These are phyloP conservation scores for Populus hybrid DNA, from an alignment of 441 rosid genomes.

Conservation along the genomic window DNA sequence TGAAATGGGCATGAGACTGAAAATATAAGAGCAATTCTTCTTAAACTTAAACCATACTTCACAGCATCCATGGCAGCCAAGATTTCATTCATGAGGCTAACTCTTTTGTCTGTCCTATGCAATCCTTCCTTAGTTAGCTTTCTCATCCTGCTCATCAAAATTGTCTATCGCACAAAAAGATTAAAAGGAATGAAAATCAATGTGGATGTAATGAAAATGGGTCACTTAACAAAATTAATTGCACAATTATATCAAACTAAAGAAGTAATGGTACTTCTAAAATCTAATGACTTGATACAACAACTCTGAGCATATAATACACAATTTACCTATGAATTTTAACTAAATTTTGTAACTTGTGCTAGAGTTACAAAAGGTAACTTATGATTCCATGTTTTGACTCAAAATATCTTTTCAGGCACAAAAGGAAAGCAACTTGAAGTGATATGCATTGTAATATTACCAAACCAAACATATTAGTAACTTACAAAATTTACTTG, in stretches of 20 bases:
- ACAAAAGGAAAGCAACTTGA: not conserved
- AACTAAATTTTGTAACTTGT: not conserved
- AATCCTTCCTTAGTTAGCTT: constrained; percentile 87
- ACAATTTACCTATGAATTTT: not conserved
- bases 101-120: constrained; percentile 93
- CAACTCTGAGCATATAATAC: not conserved
- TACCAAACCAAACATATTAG: not conserved
- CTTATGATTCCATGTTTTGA: not conserved
- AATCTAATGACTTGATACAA: not conserved
- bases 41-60: constrained; percentile 57
- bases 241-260: not conserved
- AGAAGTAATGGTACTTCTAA: not conserved
- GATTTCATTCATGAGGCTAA: constrained; percentile 85
- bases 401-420: not conserved
- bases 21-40: constrained; percentile 8
- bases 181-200: constrained; percentile 1
- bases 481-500: not conserved
- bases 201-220: constrained; percentile 6
- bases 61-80: constrained; percentile 93
- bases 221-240: not conserved
- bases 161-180: constrained; percentile 48
- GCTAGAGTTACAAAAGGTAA: not conserved
- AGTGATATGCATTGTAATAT: not conserved
- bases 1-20: constrained; percentile 3
- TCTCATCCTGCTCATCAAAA: constrained; percentile 80